phyloP scores from a whole-genome alignment of 805 yeast species.

The Zygoascus tannicola region DNA sequence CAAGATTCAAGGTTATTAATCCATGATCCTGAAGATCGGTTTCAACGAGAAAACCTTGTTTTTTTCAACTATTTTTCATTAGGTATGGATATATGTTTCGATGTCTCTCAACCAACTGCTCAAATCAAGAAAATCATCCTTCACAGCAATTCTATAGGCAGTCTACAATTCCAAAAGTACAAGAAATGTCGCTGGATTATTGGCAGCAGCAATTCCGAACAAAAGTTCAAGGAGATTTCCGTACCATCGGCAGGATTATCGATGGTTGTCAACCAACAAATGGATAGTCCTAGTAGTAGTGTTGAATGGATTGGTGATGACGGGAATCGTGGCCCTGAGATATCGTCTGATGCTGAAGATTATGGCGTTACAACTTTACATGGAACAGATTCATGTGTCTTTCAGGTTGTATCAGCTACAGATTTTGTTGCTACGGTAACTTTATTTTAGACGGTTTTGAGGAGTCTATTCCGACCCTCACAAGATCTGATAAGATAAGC shows the following conservation, averaged over 20 bases:
- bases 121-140: conserved; percentile 39
- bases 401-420: conserved; percentile 16
- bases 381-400: conserved; percentile 16
- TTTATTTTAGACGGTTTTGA: neutral
- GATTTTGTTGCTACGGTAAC: conserved; percentile 16
- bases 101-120: conserved; percentile 26
- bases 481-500: too few species aligned
- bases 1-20: conserved; percentile 37
- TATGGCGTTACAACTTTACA: conserved; percentile 20
- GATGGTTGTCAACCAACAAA: conserved; percentile 18
- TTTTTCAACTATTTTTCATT: conserved; percentile 40
- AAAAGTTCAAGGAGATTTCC: neutral
- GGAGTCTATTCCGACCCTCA: too few species aligned
- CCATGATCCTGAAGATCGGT: conserved; percentile 25
- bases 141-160: conserved; percentile 48
- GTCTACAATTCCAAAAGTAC: conserved; percentile 47
- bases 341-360: conserved; percentile 7
- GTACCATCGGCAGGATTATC: conserved; percentile 13
- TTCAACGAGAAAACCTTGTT: conserved; percentile 8
- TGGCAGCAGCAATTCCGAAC: conserved; percentile 7
- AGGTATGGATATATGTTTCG: conserved; percentile 50
- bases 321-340: conserved; percentile 1
- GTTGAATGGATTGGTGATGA: conserved; percentile 22
- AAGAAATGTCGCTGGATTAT: conserved; percentile 41
- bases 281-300: conserved; percentile 23